Base-by-base conservation (phyloP, 495 filamentous ascomycete species). In the Lichina pygmaea region DNA sequence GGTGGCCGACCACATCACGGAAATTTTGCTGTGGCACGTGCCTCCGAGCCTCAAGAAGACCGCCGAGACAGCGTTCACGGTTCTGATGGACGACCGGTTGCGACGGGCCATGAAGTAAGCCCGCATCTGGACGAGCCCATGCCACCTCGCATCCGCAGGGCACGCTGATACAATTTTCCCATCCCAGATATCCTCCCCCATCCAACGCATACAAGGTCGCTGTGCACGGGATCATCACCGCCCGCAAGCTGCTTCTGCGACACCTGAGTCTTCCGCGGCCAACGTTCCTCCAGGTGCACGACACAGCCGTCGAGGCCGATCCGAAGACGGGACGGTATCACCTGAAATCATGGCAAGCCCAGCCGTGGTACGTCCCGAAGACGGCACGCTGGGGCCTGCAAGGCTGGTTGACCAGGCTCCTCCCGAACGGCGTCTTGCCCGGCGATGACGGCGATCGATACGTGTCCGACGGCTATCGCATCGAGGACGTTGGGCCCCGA, bases 11-110 rank as follows among this genome's bases (percentile, higher is more conserved):
- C 61, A 68, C 49, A 69, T 76, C 0, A 68, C 68, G 1, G 64
- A 62, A 1, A 58, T 81, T 32, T 50, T 81, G n/a, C 50, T 77
- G 17, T 75, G 66, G 50, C 65, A 67, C 55, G 46, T 73, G 1
- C 77, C 78, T 2, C 51, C 47, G 30, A 55, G 55, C 5, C 45
- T 70, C 30, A 68, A 70, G 48, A 57, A 58, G 0, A 51, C 70
- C 8, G 72, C 58, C 0, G 49, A 61, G 11, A 60, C 73, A 31
- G 34, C 65, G 6, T 30, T 24, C 42, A n/a, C 42, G 1, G 11
- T 33, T 15, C 6, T 43, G 9, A 30, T 43, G 6, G 42, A 24
- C 6, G 42, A 16, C 1, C 11, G 15, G 13, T 24, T 43, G 6
- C 42, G 42, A 8, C 6, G 6, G 6, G 42, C 42, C 13, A 43